Conservation (phyloP, 768 basidiomycete genomes). For the Hypsizygus marmoreus region DNA sequence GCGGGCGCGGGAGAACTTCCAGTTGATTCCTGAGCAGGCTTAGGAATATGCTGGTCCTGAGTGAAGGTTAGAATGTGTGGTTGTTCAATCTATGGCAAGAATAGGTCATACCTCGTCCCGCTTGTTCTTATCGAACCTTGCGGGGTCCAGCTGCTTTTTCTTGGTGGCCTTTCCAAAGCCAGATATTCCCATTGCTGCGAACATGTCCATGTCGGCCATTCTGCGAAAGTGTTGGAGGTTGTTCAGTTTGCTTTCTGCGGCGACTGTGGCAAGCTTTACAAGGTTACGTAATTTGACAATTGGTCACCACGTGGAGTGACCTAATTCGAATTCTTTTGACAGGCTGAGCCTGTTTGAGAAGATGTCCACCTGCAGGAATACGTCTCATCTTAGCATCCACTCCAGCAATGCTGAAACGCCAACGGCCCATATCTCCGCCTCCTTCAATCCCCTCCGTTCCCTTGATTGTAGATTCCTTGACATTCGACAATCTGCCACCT, state of each 20-base stretch:
- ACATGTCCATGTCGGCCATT: conserved; percentile 63
- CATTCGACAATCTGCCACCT: conserved; percentile 25
- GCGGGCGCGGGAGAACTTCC: conserved; percentile 20
- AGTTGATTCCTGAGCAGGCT: conserved; percentile 2
- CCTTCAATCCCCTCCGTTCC: conserved; percentile 30
- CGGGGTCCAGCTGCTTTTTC: conserved; percentile 70
- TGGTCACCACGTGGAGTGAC: conserved; percentile 9
- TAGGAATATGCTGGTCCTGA: conserved; percentile 1
- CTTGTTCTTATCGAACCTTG: conserved; percentile 78
- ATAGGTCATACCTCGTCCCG: conserved; percentile 51
- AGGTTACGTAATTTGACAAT: conserved; percentile 12
- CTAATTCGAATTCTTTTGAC: too few species aligned
- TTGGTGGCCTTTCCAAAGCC: conserved; percentile 79
- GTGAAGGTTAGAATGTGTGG: conserved; percentile 3
- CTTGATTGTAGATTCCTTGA: conserved; percentile 27
- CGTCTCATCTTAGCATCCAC: neutral
- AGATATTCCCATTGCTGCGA: conserved; percentile 81
- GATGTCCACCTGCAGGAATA: too few species aligned
- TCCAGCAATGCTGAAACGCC: conserved; percentile 54
- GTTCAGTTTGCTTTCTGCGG: neutral
- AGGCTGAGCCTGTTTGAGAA: too few species aligned
- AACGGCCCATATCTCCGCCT: conserved; percentile 46
- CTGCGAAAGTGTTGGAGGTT: conserved; percentile 2
- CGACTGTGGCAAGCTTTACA: neutral
- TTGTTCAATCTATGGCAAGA: conserved; percentile 1